Conservation (phyloP, 441 rosid species). For the Arabidopsis lyrata region DNA sequence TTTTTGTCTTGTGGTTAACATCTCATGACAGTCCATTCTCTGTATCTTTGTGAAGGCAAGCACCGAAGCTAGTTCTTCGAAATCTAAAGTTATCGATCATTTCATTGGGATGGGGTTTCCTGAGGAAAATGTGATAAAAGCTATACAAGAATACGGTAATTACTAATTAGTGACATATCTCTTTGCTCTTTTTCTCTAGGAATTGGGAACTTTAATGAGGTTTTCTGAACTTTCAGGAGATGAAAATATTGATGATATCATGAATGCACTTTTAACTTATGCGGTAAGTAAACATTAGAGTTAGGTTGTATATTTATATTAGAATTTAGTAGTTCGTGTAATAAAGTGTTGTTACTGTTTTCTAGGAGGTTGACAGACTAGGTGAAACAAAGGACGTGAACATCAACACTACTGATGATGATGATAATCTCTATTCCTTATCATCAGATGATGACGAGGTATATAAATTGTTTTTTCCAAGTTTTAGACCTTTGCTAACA, state of each 20-base stretch:
- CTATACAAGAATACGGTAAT: slow-evolving; percentile 69
- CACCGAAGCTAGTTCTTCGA: slow-evolving; percentile 60
- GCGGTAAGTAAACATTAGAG: slow-evolving; percentile 45
- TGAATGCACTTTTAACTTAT: slow-evolving; percentile 64
- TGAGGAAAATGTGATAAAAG: slow-evolving; percentile 60
- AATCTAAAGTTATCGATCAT: slow-evolving; percentile 60
- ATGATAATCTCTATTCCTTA: background rate
- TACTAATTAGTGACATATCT: slow-evolving; percentile 59
- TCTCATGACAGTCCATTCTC: too few relatives aligned
- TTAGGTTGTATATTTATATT: background rate
- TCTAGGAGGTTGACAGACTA: slow-evolving; percentile 24
- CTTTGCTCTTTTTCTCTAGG: background rate
- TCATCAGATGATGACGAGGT: slow-evolving; percentile 40
- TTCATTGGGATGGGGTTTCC: slow-evolving; percentile 73
- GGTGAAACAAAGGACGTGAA: background rate
- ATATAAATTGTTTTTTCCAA: background rate
- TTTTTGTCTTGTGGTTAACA: background rate
- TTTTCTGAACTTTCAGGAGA: slow-evolving; percentile 54
- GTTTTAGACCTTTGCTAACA: background rate
- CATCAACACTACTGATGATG: background rate
- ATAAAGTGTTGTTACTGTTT: background rate
- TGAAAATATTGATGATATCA: slow-evolving; percentile 56
- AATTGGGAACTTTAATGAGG: background rate
- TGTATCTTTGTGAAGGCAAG: slow-evolving; percentile 48
- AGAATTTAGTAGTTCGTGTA: background rate